Evolutionary conservation across 306 rosid species (phyloP), one percentile per base, ranked within the genome.

Genomic region (Lathyrus aphaca): DNA sequence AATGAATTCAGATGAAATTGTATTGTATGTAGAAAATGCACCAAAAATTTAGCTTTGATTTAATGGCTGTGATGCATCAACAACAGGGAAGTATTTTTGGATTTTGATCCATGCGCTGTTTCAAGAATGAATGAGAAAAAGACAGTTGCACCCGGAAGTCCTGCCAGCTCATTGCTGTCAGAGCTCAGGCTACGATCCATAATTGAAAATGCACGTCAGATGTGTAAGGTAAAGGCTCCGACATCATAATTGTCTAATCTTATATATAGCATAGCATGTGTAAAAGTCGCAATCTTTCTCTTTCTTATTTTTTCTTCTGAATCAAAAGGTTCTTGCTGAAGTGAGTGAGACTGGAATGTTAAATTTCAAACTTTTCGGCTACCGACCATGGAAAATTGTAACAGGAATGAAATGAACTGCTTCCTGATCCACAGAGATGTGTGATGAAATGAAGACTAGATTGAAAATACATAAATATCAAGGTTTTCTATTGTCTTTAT

Each of bases 181-280:
- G 95, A 87, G 66, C 87, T 77, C 25, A 86, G 86, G 80, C 56
- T 87, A 80, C 85, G 95, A 75, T 81, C 88, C 74, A 82, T 87
- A 60, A 72, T 87, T 60, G 96, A 90, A 78, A 90, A 90, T 76
- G 95, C 88, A 59, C 88, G 88, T 53, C 95, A 79, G 79, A 81
- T 78, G 55, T 84, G 87, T 70, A 84, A 88, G 95, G 95, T 88
- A 77, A 68, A 30, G 53, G 39, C 74, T 39, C 38, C 4, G 4
- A n/a, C 42, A 67, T 23, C 6, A 51, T 67, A 42, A 15, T 43
- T 51, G 48, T 53, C 51, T 29, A 55, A 23, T 71, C 61, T 45
- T 69, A 38, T 30, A 14, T 17, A 29, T 59, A n/a, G 25, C 25
- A 29, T 59, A n/a, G 25, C 25, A 18, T 39, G 69, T 74, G 46